Evolutionary conservation across 345 rosid species (phyloP).

Genomic region (Trapa incisa): DNA sequence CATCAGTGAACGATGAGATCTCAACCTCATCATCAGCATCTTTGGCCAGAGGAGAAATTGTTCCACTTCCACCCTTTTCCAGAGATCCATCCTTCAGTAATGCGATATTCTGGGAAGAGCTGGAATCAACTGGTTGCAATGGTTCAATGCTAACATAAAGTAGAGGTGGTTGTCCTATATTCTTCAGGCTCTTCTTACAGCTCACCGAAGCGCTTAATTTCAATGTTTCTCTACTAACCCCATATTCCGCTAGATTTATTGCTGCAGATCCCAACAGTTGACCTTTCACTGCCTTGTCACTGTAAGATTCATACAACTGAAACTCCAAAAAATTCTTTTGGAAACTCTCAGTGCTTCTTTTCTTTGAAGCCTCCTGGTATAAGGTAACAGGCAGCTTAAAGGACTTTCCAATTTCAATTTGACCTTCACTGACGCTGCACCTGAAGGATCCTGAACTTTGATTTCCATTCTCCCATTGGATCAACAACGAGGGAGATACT

Average conservation of each 20-base stretch:
- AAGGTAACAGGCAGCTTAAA: conserved; percentile 47
- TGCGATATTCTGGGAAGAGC: conserved; percentile 15
- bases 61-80: conserved; percentile 46
- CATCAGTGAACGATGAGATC: conserved; percentile 70
- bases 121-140: conserved; percentile 32
- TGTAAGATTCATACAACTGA: conserved; percentile 50
- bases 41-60: conserved; percentile 43
- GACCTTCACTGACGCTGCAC: conserved; percentile 41
- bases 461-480: conserved; percentile 76
- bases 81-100: conserved; percentile 27
- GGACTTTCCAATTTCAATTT: conserved; percentile 48
- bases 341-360: conserved; percentile 26
- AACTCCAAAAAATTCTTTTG: conserved; percentile 67
- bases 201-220: conserved; percentile 38
- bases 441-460: conserved; percentile 50
- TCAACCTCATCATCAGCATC: conserved; percentile 51
- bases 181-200: conserved; percentile 53
- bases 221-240: conserved; percentile 33
- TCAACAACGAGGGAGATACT: conserved; percentile 39
- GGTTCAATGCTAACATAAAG: conserved; percentile 54
- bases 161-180: conserved; percentile 27
- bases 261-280: conserved; percentile 67
- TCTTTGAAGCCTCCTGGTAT: conserved; percentile 36
- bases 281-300: conserved; percentile 51
- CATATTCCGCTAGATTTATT: conserved; percentile 71